Base-by-base conservation (phyloP, 2,329 filamentous ascomycete genomes). In the Fusarium sarcochroum region DNA sequence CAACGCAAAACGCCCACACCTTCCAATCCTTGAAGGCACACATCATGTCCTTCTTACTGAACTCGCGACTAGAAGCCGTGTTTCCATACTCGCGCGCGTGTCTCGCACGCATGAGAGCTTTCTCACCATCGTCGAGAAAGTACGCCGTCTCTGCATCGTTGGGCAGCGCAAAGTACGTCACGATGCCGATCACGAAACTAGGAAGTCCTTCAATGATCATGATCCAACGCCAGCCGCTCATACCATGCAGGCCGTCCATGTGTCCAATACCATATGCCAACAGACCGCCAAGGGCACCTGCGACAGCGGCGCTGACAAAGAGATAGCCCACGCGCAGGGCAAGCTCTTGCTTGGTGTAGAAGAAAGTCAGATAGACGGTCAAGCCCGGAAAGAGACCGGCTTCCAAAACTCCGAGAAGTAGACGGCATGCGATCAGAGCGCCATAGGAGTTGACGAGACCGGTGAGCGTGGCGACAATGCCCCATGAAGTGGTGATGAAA, bases 1-100 rank as follows among this genome's bases (percentile, higher is more conserved):
- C 90, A 37, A 88, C 77, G 66, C 85, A 90, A 75, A 93, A 93
- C 2, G 85, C 80, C 84, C 89, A 93, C 23, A 93, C 87, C 76
- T 91, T 93, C 91, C 91, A 93, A 77, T 95, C 92, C 66, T 82
- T 85, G 62, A 92, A 87, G 0, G 89, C 91, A 56, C 86, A 86
- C 66, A 84, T 80, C 73, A 93, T 90, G 72, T 94, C 92, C 10
- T 79, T 76, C 79, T 85, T 87, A 69, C 76, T 80, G 45, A 87
- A 84, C 71, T 83, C 74, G 52, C 80, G 78, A 32, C 83, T 81
- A 42, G 80, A 83, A 41, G 72, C 76, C 8, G 84, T 86, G 58
- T 79, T 78, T n/a, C 84, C 84, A 38, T 86, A 86, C 63, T 84
- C 80, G 5, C 80, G 66, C 52, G 66, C 66, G 15, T 76, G 69